Base-by-base conservation (phyloP, 2,329 filamentous ascomycete species). In the Sporothrix inflata region DNA sequence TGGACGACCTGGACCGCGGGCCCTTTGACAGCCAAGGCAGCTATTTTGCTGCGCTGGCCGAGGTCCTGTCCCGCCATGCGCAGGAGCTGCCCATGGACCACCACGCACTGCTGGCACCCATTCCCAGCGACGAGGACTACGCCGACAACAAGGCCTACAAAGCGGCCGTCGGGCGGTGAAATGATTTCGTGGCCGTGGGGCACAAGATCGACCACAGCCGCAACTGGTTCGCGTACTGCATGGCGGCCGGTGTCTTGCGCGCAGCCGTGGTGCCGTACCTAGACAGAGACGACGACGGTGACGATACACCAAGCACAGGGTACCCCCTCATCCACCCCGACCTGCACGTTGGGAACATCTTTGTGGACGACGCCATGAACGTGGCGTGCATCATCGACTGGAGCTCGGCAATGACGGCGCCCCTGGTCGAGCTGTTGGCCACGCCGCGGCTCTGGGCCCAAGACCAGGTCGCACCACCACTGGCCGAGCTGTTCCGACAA, bases 371-470 rank as follows among this genome's bases (percentile, higher is more conserved):
- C 14, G 53, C 16, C 51, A 47, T 70, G 38, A 27, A 60, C 21
- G 30, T 70, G 30, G 60, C 67, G 38, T 42, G 67, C 38, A 27
- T 70, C 38, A 70, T 70, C 19, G 67, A 70, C 67, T 70, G 67
- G 67, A 57, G 49, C 38, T 70, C 34, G 16, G 30, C 49, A 3
- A 60, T 51, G 34, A 47, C 67, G 9, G 67, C 55, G 4, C 67
- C 67, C 3, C 57, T 55, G 16, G 4, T 30, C n/a, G 51, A 55
- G 21, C 51, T 30, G 1, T 27, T 55, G 16, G 47, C 47, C 19
- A 16, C n/a, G 19, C 47, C 47, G 47, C 47, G 47, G 47, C 16
- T 51, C 19, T 51, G 47, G 47, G 47, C 3, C 47, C 19, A 51
- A 4, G 1, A 6, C 14, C 14, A n/a, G 1, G n/a, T 21, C 7